Base-by-base conservation (phyloP, 805 yeast genomes). In the Saccharomycopsis sp. region DNA sequence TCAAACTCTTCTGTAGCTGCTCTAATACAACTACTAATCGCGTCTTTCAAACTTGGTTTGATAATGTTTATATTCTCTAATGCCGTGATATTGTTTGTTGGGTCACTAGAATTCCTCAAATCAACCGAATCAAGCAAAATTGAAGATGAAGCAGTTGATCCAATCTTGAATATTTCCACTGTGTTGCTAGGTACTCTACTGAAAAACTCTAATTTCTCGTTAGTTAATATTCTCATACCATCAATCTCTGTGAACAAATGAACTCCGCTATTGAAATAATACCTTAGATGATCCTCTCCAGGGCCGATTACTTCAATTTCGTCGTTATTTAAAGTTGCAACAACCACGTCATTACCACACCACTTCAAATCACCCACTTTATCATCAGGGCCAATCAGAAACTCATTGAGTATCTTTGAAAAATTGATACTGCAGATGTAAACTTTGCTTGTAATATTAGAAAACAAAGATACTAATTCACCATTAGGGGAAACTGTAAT, bases 271-370 rank as follows among this genome's bases (percentile, higher is more conserved):
- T 65, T 63, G 8, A 68, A 71, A 53, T 68, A 81, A 61, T 74
- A 81, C 40, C 74, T 75, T 41, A 80, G 58, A 48, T 53, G 39
- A 16, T 43, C 45, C 51, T 73, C 78, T 8, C 77, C 74, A 0
- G 95, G 90, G 0, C 94, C 95, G 28, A 81, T 69, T 13, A 89
- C 58, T 48, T 73, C 72, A 22, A 87, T 54, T 42, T 82, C 87
- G 53, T 82, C 90, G 2, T 71, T 65, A 48, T 62, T 63, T 1
- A 77, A 65, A n/a, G 77, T 63, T 9, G 81, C 57, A 0, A 80
- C 78, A 1, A 89, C 77, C 0, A 93, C 86, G 61, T 87, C 95
- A 53, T 81, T 77, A 0, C 90, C 86, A 58, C 96, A 82, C 97
- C 97, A 93, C 46, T 70, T 71, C 16, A 85, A 29, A 11, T 40